Base-by-base conservation (phyloP, 148 eudicot genomes). In the Selenicereus undatus region DNA sequence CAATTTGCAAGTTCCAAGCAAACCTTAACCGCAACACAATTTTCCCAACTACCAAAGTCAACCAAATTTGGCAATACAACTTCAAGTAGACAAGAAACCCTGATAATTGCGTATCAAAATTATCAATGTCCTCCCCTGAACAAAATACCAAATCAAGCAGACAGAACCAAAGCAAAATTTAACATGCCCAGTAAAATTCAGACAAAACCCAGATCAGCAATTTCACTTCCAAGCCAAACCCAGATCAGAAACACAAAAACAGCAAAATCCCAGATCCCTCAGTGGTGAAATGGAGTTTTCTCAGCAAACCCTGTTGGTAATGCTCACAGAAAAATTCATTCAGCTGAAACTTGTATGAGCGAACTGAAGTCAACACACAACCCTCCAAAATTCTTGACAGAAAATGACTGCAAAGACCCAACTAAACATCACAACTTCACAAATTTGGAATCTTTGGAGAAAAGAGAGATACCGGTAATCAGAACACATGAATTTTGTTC, bases 41-140 rank as follows among this genome's bases (percentile, higher is more conserved):
- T 76, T 87, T 82, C 85, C 76, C 80, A 83, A 81, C 87, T 58
- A 81, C 84, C 86, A 81, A 85, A 64, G 21, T 71, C 74, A 22
- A 66, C 43, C 4, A 75, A 51, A 68, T 74, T 71, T 81, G 24
- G 76, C 29, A 81, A 13, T 35, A 71, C 24, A 27, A 66, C 71
- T 66, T 12, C 17, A 66, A 66, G 16, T 29, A 66, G 22, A 27
- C 71, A 66, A 35, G 27, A 78, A 30, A 73, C 17, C 56, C 71
- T 26, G 36, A 26, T 36, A 66, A 20, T 4, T 43, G 52, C 68
- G 80, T 77, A 80, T 83, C 82, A 79, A 48, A 71, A 32, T 27
- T 11, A 14, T 27, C 35, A 66, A 66, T 66, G 30, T 3, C 4
- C 18, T 9, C 36, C 71, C 27, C 35, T 66, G 35, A 13, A 66